Base-by-base conservation (phyloP, 148 eudicot genomes). In the Heliosperma pusillum region DNA sequence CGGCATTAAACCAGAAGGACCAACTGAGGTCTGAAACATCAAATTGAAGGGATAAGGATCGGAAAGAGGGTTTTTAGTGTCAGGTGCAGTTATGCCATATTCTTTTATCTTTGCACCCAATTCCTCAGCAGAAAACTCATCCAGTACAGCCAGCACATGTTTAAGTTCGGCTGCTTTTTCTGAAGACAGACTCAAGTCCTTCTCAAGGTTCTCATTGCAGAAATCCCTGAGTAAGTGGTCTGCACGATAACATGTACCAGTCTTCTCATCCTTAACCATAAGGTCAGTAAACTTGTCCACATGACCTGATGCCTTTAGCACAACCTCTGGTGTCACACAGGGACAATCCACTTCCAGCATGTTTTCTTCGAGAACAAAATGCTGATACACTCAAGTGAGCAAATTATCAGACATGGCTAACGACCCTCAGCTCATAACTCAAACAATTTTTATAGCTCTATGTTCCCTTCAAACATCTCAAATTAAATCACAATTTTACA, bases 291-390 rank as follows among this genome's bases (percentile, higher is more conserved):
- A 91, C 85, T 94, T 94, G 36, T 94, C 98, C 47, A 94, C 98
- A 68, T 94, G 97, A 21, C 98, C 97, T 1, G 98, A 91, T 4
- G 98, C 98, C 85, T 88, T 94, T 22, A 94, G 83, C 75, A 94
- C 98, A 50, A 86, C 73, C 81, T 94, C 98, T 16, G 98, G 98
- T 52, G 98, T 94, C 71, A 94, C 98, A 76, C 96, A 94, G 0
- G 98, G 97, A 77, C 98, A 91, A 84, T 94, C 98, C 25, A 94
- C 98, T 77, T 94, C 98, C 79, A 94, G 56, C 98, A 94, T 94
- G 85, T 94, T 92, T 82, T 91, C 98, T 81, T 91, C 92, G 52
- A 88, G 83, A 36, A 91, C 93, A 85, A 94, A 94, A 88, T 93
- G 97, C 98, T 93, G 90, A 22, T 36, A 73, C 64, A 67, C 26